Evolutionary conservation across 2,329 filamentous ascomycete species (phyloP), one percentile per base, ranked within the genome.

Genomic region (Ceratocystis smalleyi): DNA sequence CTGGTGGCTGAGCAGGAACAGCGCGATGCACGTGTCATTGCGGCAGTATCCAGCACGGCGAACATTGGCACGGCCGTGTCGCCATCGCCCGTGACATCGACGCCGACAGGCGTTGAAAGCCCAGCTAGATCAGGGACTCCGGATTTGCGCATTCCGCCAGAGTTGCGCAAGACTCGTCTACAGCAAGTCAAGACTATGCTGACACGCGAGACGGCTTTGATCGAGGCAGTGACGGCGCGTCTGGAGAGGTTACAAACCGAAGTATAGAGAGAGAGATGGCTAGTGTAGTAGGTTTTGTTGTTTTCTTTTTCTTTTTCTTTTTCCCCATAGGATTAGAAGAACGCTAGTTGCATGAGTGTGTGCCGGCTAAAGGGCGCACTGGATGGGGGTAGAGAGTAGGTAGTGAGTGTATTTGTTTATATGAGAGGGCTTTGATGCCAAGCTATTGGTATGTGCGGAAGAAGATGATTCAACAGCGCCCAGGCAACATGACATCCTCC

Each of bases 191-290:
- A 83, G 73, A 74, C 75, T 32, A 72, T 88, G 66, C 74, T 89
- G 68, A 83, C 86, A 65, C 76, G 86, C 32, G 85, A 89, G 74
- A 81, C 81, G 59, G 84, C 84, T 4, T 73, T 89, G 69, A 82
- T 89, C 5, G 85, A 88, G 69, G 85, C 83, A 24, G 80, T 87
- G 24, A 83, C 80, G 68, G 77, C 77, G 65, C 78, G 85, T 65
- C 73, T 89, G 67, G 82, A 85, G 71, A 80, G 77, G 67, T 74
- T 89, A 63, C 75, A 77, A 67, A 68, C 72, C n/a, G 65, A 64
- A 43, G 30, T 64, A n/a, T 60, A 64, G 43, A 27, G 3, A 59
- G 43, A 5, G 3, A 59, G 43, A 5, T 6, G 8, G 22, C 15
- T 19, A 24, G 35, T 6, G 17, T 7, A 55, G 51, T 7, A 55